A percentile compares a stretch with the other conserved stretches of the same genome.
These are phyloP conservation scores for Xylaria flabelliformis DNA, from an alignment of 495 filamentous ascomycete genomes.

Conservation along the genomic window DNA sequence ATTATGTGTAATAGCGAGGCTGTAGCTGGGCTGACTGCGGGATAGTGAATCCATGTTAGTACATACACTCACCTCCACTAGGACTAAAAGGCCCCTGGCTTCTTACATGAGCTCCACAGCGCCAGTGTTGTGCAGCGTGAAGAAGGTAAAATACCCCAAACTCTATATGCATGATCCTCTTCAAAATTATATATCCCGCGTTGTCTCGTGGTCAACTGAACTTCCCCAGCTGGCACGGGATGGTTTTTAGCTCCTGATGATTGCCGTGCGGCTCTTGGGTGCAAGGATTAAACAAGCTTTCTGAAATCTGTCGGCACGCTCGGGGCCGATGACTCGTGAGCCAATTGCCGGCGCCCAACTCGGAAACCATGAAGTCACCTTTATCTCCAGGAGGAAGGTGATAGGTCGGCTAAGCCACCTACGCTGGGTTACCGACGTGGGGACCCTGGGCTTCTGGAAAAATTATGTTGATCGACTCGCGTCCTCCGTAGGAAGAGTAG, in stretches of 20 bases:
- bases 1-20: constrained; percentile 23
- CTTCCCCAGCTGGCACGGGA: neutral
- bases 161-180: neutral
- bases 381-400: neutral
- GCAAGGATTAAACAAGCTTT: constrained; percentile 28
- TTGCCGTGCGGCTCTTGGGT: constrained; percentile 21
- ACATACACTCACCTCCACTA: constrained; percentile 4
- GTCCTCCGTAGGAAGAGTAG: neutral
- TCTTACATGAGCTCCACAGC: constrained; percentile 5
- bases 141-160: neutral
- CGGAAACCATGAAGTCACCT: constrained; percentile 19
- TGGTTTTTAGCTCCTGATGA: neutral
- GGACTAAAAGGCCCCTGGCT: neutral
- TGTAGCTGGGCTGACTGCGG: neutral
- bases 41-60: constrained; percentile 12
- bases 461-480: constrained; percentile 19
- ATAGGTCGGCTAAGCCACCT: constrained; percentile 13
- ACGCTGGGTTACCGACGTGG: neutral
- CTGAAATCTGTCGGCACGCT: constrained; percentile 8
- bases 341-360: constrained; percentile 13
- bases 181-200: neutral
- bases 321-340: constrained; percentile 3
- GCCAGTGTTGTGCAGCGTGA: neutral
- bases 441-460: constrained; percentile 13
- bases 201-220: neutral